These are phyloP conservation scores for Ramalina intermedia DNA, from an alignment of 495 filamentous ascomycete species.

Conservation along the genomic window DNA sequence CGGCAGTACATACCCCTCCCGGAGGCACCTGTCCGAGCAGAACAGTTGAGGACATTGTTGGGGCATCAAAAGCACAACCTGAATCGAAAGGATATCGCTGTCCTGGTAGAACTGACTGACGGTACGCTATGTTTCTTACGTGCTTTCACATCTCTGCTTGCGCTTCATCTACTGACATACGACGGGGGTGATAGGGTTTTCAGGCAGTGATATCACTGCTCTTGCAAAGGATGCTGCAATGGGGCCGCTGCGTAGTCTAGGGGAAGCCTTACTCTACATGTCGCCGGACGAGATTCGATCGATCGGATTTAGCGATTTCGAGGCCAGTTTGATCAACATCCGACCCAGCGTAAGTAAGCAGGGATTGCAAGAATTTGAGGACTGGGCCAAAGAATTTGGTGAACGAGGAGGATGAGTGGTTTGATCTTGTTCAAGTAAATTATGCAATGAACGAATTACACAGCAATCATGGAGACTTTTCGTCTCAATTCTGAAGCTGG, in stretches of 20 bases:
- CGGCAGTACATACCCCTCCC: slow-evolving; percentile 94
- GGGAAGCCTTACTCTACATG: slow-evolving; percentile 79
- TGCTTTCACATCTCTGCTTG: not conserved
- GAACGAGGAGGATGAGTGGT: slow-evolving; percentile 63
- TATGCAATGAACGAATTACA: not conserved
- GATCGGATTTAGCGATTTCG: slow-evolving; percentile 72
- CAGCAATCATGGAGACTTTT: no score
- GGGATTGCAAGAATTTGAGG: slow-evolving; percentile 75
- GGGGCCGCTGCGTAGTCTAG: slow-evolving; percentile 84
- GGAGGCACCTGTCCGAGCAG: slow-evolving; percentile 61
- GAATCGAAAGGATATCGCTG: slow-evolving; percentile 55
- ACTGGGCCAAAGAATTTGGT: slow-evolving; percentile 88
- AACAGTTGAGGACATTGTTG: slow-evolving; percentile 63
- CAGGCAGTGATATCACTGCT: slow-evolving; percentile 92
- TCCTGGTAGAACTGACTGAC: slow-evolving; percentile 70
- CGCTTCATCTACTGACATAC: not conserved
- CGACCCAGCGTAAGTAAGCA: slow-evolving; percentile 79
- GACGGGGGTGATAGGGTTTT: slow-evolving; percentile 54
- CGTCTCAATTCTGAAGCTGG: no score
- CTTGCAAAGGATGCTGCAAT: slow-evolving; percentile 97
- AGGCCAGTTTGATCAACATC: slow-evolving; percentile 72
- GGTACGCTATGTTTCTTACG: slow-evolving; percentile 36
- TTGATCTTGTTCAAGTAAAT: not conserved
- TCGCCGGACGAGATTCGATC: slow-evolving; percentile 86
- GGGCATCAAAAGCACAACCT: slow-evolving; percentile 79